These are phyloP conservation scores for Straminergon stramineum DNA, from an alignment of 225 moss, liverwort and hornwort genomes.

Conservation along the genomic window DNA sequence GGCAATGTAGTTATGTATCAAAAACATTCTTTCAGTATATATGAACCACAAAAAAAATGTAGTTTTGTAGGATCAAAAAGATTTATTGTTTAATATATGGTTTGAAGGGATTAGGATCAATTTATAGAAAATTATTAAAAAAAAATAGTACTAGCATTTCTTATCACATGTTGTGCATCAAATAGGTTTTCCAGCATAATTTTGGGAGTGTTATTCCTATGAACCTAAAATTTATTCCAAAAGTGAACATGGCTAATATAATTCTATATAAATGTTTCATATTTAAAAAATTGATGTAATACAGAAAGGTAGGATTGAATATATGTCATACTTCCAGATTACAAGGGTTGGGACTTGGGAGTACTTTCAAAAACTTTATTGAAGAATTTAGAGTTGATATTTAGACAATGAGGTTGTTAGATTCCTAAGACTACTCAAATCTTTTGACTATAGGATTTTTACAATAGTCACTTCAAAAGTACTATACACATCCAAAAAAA, in stretches of 20 bases:
- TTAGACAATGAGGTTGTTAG: neutral
- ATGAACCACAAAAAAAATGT: too few species aligned
- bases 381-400: neutral
- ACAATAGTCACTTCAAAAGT: neutral
- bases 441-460: neutral
- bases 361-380: neutral
- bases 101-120: neutral
- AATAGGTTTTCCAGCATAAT: neutral
- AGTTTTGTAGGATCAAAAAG: too few species aligned
- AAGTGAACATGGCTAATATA: neutral
- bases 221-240: neutral
- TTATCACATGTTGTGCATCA: neutral
- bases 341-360: neutral
- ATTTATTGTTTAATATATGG: too few species aligned
- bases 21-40: too few species aligned
- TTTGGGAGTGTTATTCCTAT: neutral
- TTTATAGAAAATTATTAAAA: neutral
- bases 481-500: too few species aligned
- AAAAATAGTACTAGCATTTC: too few species aligned
- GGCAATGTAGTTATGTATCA: too few species aligned
- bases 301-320: neutral
- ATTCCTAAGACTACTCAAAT: neutral
- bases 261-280: neutral
- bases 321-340: rapidly evolving
- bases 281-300: neutral